A percentile compares a stretch with the other conserved stretches of the same genome.
These are phyloP conservation scores for Arxiozyma heterogenica DNA, from an alignment of 1,139 yeast genomes.

Conservation along the genomic window DNA sequence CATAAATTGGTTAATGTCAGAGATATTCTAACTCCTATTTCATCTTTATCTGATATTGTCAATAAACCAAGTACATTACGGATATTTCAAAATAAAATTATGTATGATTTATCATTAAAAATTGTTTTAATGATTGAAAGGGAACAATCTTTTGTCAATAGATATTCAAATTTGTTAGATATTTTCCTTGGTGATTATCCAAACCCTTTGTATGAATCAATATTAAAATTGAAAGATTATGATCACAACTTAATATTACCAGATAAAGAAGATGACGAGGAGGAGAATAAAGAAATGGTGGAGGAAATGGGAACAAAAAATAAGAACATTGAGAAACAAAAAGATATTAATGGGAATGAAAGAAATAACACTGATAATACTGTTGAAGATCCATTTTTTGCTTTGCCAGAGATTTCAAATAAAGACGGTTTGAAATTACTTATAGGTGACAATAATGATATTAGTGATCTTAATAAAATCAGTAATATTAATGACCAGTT, in stretches of 20 bases:
- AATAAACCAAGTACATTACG: constrained; percentile 60
- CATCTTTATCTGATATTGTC: constrained; percentile 71
- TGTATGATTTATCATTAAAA: constrained; percentile 53
- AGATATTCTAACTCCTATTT: constrained; percentile 64
- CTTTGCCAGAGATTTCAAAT: constrained; percentile 42
- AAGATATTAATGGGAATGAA: not conserved
- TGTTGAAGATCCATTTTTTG: constrained; percentile 53
- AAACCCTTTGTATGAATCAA: constrained; percentile 51
- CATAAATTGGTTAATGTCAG: constrained; percentile 35
- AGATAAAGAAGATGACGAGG: constrained; percentile 17
- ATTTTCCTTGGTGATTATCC: constrained; percentile 85
- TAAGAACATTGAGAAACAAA: not conserved
- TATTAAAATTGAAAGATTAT: constrained; percentile 57
- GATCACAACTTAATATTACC: constrained; percentile 45
- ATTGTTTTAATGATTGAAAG: constrained; percentile 68
- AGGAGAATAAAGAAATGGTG: not conserved
- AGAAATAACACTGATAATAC: not conserved
- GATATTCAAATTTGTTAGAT: constrained; percentile 61
- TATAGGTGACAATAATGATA: constrained; percentile 30
- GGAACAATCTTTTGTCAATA: constrained; percentile 68
- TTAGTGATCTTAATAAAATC: not conserved
- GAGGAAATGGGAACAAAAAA: not conserved
- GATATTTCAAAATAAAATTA: constrained; percentile 48
- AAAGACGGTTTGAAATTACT: constrained; percentile 14
- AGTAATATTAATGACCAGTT: constrained; percentile 36